phyloP scores from a whole-genome alignment of 2,329 filamentous ascomycete species.

The Fonsecaea erecta region DNA sequence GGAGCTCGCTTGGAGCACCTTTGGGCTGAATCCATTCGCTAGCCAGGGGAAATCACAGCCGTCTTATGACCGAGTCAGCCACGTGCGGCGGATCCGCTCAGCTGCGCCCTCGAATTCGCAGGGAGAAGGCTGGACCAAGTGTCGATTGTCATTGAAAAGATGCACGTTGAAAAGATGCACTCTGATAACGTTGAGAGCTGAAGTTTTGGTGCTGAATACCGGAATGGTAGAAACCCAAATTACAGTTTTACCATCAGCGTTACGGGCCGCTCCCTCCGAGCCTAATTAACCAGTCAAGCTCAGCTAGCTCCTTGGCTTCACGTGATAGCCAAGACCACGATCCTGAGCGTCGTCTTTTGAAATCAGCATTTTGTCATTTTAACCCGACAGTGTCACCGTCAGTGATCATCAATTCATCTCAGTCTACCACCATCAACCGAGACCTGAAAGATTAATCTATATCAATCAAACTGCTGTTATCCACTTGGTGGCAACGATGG shows the following conservation, averaged over 20 bases:
- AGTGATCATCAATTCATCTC: neutral
- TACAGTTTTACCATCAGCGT: neutral
- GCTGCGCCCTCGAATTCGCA: neutral
- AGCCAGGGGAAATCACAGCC: neutral
- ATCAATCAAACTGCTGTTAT: neutral
- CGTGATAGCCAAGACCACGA: neutral
- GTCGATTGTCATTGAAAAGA: neutral
- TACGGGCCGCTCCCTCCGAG: neutral
- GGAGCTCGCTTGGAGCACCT: neutral
- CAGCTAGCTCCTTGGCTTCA: neutral
- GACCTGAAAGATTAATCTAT: neutral
- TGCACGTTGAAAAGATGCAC: neutral
- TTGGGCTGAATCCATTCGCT: neutral
- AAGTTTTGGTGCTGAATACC: neutral
- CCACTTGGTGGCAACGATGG: constrained; percentile 1
- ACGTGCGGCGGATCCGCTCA: neutral
- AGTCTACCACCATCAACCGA: neutral
- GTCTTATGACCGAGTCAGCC: neutral
- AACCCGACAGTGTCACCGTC: neutral
- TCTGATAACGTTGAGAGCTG: neutral
- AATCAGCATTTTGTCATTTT: neutral
- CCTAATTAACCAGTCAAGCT: neutral
- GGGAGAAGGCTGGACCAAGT: neutral
- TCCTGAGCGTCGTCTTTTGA: neutral
- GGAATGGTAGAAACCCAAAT: neutral